Evolutionary conservation across 495 filamentous ascomycete genomes (phyloP).

Genomic region (Daldinia loculata): DNA sequence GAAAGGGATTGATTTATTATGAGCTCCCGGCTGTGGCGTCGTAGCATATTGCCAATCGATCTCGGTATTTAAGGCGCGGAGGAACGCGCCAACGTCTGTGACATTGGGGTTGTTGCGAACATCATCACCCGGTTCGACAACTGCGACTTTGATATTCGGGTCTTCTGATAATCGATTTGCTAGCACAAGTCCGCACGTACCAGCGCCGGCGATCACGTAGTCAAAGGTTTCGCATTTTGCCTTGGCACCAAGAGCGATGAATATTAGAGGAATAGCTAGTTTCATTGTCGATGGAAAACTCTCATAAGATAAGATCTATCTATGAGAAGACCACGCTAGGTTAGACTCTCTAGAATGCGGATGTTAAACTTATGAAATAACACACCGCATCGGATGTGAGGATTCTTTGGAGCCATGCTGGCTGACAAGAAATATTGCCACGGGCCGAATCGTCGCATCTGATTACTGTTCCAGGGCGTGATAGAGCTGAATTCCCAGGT

Average conservation of each 20-base stretch:
- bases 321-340: neutral
- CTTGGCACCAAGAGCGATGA: slow-evolving; percentile 7
- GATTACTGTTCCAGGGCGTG: slow-evolving; percentile 16
- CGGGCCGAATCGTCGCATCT: slow-evolving; percentile 32
- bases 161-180: slow-evolving; percentile 64
- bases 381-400: neutral
- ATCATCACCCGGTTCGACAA: slow-evolving; percentile 64
- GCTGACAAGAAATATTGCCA: slow-evolving; percentile 3
- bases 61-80: slow-evolving; percentile 50
- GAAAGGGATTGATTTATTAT: slow-evolving; percentile 47
- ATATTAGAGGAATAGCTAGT: slow-evolving; percentile 7
- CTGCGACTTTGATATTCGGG: slow-evolving; percentile 54
- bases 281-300: slow-evolving; percentile 30
- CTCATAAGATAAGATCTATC: neutral
- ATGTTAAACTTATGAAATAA: neutral
- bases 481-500: slow-evolving; percentile 7
- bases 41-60: slow-evolving; percentile 64
- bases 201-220: slow-evolving; percentile 63
- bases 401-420: neutral
- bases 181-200: slow-evolving; percentile 62
- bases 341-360: neutral
- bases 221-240: slow-evolving; percentile 47
- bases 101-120: slow-evolving; percentile 61
- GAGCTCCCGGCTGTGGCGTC: slow-evolving; percentile 54
- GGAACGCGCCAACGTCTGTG: slow-evolving; percentile 53